Conservation (phyloP, 805 yeast species). For the Lachancea sp. region DNA sequence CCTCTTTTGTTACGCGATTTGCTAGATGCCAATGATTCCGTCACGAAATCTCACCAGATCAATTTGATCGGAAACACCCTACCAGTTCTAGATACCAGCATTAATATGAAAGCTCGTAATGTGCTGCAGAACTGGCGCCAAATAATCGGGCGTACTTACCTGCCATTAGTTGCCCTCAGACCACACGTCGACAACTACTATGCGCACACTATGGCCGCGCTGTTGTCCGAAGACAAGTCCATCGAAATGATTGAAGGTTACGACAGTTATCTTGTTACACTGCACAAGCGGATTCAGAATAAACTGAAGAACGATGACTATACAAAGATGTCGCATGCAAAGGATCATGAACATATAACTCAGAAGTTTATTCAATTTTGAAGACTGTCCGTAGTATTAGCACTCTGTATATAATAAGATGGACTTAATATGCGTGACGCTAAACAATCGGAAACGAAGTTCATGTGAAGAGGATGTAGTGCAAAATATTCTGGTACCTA, state of each 20-base stretch:
- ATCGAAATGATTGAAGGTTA: constrained; percentile 50
- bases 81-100: constrained; percentile 63
- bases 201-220: constrained; percentile 38
- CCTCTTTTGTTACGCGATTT: constrained; percentile 64
- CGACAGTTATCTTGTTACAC: constrained; percentile 56
- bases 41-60: constrained; percentile 20
- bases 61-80: constrained; percentile 40
- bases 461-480: too few relatives aligned
- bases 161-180: constrained; percentile 28
- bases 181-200: constrained; percentile 31
- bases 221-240: constrained; percentile 68
- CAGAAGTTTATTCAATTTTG: constrained; percentile 33
- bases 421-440: too few relatives aligned
- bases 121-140: constrained; percentile 46
- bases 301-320: constrained; percentile 43
- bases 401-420: too few relatives aligned
- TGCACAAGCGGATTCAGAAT: constrained; percentile 59
- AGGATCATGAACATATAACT: constrained; percentile 26
- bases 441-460: too few relatives aligned
- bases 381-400: too few relatives aligned
- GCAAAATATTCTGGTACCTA: too few relatives aligned
- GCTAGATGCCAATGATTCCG: constrained; percentile 50
- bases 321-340: constrained; percentile 20
- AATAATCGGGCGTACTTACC: constrained; percentile 15
- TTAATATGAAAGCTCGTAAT: constrained; percentile 61